A percentile compares a stretch with the other conserved stretches of the same genome.
phyloP scores from a whole-genome alignment of 495 filamentous ascomycete species.

The Aspergillus homomorphus region DNA sequence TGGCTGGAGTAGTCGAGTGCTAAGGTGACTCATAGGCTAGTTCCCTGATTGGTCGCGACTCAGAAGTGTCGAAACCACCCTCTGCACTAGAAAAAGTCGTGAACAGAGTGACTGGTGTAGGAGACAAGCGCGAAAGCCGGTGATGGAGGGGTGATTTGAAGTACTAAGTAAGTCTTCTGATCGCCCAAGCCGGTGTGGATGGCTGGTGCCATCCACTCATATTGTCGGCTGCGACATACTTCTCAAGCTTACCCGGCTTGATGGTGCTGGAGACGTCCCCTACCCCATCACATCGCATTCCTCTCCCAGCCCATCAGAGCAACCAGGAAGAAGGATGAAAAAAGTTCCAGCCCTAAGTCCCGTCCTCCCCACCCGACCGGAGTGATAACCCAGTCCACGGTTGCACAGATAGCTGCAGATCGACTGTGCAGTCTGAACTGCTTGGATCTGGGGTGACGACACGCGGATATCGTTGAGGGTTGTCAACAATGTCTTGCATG shows the following conservation, averaged over 20 bases:
- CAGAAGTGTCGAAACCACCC: not conserved
- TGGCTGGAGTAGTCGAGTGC: not conserved
- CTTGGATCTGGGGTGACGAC: slow-evolving; percentile 8
- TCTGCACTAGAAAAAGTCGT: too few relatives aligned
- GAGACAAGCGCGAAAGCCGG: slow-evolving; percentile 8
- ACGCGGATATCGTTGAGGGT: not conserved
- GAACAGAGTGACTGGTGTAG: not conserved
- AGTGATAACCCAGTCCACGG: not conserved
- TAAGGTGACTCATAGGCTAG: not conserved
- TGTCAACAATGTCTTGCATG: slow-evolving; percentile 13
- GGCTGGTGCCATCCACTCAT: slow-evolving; percentile 8
- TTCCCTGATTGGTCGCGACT: not conserved
- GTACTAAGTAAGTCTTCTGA: slow-evolving; percentile 15
- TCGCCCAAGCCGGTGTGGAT: slow-evolving; percentile 9
- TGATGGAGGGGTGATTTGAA: slow-evolving; percentile 15
- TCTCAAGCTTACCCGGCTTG: not conserved
- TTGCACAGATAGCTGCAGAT: slow-evolving; percentile 13
- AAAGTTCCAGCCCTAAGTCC: slow-evolving; percentile 1
- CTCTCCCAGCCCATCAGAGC: not conserved
- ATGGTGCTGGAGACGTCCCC: not conserved
- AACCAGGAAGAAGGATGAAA: slow-evolving; percentile 1
- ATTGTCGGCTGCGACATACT: not conserved
- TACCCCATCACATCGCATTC: not conserved
- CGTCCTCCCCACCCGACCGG: not conserved
- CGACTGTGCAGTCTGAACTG: slow-evolving; percentile 11